These are phyloP conservation scores for Oxytropis ochrocephala DNA, from an alignment of 306 rosid species.

Conservation along the genomic window DNA sequence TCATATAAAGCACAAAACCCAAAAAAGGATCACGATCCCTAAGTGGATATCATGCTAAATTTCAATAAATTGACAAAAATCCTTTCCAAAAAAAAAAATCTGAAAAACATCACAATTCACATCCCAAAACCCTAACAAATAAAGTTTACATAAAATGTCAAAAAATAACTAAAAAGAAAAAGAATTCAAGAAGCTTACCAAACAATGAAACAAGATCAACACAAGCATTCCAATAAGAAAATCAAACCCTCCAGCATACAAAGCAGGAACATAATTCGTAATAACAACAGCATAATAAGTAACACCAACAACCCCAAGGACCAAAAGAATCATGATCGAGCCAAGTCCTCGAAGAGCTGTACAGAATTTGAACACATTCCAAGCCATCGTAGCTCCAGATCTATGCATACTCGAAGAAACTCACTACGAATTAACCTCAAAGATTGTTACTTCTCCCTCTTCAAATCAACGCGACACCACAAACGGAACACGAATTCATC, in stretches of 20 bases:
- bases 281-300: constrained; percentile 95
- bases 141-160: too few relatives aligned
- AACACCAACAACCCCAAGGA: constrained; percentile 95
- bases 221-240: constrained; percentile 53
- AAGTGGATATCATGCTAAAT: background rate
- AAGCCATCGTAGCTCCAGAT: constrained; percentile 97
- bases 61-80: too few relatives aligned
- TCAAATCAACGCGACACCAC: background rate
- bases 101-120: too few relatives aligned
- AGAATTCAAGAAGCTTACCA: constrained; percentile 50
- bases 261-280: constrained; percentile 83
- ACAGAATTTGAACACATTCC: constrained; percentile 99
- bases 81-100: too few relatives aligned
- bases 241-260: constrained; percentile 64
- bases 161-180: background rate
- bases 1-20: background rate
- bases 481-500: background rate
- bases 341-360: constrained; percentile 94
- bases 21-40: constrained; percentile 16
- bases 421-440: constrained; percentile 17
- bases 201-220: constrained; percentile 78
- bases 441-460: background rate
- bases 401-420: constrained; percentile 65
- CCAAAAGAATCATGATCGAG: constrained; percentile 92
- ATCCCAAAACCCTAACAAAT: too few relatives aligned